phyloP scores from a whole-genome alignment of 345 rosid species.

The Dovyalis caffra region DNA sequence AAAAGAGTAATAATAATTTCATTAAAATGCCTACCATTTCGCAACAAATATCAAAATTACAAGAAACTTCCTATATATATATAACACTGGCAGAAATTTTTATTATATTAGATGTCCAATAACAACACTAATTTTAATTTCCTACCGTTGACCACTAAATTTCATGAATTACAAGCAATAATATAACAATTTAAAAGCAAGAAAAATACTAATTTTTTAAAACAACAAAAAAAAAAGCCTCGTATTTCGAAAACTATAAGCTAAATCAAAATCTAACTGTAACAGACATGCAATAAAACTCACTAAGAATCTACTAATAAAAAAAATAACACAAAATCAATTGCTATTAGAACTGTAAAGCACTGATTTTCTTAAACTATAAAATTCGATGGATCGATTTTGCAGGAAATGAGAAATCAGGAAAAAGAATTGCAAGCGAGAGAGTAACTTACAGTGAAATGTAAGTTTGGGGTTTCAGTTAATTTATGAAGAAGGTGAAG shows the following conservation, averaged over 20 bases:
- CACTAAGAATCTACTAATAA: neutral
- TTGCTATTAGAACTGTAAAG: neutral
- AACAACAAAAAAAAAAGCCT: neutral
- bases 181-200: neutral
- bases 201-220: neutral
- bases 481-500: neutral
- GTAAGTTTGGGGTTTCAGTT: neutral
- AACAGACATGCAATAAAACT: neutral
- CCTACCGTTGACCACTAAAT: constrained; percentile 4
- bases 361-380: neutral
- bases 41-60: neutral
- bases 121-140: neutral
- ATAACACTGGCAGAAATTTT: neutral
- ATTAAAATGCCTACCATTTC: neutral
- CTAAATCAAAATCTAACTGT: neutral
- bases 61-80: too few species aligned
- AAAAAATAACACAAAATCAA: neutral
- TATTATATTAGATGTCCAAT: constrained; percentile 6
- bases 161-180: neutral
- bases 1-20: constrained; percentile 2
- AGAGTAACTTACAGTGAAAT: constrained; percentile 23
- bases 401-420: neutral
- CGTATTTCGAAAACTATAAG: neutral
- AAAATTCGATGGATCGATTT: neutral
- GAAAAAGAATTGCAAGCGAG: neutral